phyloP scores from a whole-genome alignment of 2,329 filamentous ascomycete species.

The Raffaelea deltoideospora region DNA sequence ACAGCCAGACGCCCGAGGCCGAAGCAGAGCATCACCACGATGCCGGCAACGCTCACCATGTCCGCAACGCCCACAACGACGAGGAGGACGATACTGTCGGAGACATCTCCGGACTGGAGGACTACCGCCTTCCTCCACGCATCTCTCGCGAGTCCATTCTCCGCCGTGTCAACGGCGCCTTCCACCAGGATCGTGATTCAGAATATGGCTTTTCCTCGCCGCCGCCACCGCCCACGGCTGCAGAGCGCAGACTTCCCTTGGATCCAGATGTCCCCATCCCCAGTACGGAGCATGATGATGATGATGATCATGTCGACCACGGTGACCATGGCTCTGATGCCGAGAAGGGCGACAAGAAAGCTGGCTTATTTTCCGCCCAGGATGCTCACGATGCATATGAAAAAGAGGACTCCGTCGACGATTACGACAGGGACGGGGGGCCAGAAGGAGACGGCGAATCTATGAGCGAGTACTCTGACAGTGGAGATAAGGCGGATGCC shows the following conservation, averaged over 20 bases:
- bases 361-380: too few species aligned
- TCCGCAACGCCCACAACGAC: constrained; percentile 24
- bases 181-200: constrained; percentile 39
- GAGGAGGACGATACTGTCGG: constrained; percentile 46
- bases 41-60: constrained; percentile 12
- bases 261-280: constrained; percentile 87
- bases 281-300: constrained; percentile 47
- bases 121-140: constrained; percentile 54
- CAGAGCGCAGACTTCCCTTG: constrained; percentile 42
- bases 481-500: constrained; percentile 5
- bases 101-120: constrained; percentile 42
- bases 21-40: constrained; percentile 16
- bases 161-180: constrained; percentile 62
- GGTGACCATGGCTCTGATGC: constrained; percentile 33
- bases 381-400: not conserved
- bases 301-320: constrained; percentile 29
- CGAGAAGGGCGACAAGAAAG: constrained; percentile 12
- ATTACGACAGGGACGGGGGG: too few species aligned
- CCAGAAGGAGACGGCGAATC: not conserved
- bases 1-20: constrained; percentile 28
- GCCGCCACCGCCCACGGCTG: constrained; percentile 36
- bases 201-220: constrained; percentile 51
- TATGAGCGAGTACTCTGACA: not conserved
- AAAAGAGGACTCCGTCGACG: constrained; percentile 15
- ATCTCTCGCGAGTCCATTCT: constrained; percentile 93